Conservation (phyloP, 148 eudicot species). For the Fallopia convolvulus region DNA sequence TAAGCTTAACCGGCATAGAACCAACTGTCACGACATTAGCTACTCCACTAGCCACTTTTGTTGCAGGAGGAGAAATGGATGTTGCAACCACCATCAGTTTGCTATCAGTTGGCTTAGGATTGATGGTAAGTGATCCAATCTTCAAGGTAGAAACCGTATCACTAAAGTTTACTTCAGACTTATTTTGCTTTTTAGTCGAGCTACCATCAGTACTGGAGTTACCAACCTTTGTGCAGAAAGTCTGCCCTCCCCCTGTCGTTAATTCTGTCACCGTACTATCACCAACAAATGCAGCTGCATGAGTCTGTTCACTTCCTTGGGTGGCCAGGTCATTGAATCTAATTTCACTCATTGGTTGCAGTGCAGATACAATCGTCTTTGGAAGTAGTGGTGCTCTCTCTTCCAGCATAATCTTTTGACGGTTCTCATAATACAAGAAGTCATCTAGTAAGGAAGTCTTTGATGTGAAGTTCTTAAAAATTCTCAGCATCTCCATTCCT, state of each 20-base stretch:
- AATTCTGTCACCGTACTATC: conserved; percentile 20
- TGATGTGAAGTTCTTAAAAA: conserved; percentile 52
- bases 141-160: conserved; percentile 31
- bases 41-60: conserved; percentile 15
- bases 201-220: conserved; percentile 6
- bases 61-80: conserved; percentile 10
- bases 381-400: conserved; percentile 58
- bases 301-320: conserved; percentile 26
- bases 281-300: conserved; percentile 14
- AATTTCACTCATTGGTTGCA: conserved; percentile 35
- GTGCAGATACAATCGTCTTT: conserved; percentile 33
- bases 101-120: conserved; percentile 33
- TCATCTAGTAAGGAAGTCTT: conserved; percentile 90
- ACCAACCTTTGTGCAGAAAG: conserved; percentile 13
- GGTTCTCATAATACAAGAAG: conserved; percentile 85
- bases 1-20: conserved; percentile 66
- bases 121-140: conserved; percentile 55
- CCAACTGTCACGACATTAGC: conserved; percentile 61
- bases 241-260: conserved; percentile 10
- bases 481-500: conserved; percentile 85
- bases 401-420: conserved; percentile 77
- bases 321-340: conserved; percentile 17
- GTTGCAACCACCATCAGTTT: conserved; percentile 21
- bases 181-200: conserved; percentile 12
- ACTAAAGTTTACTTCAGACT: conserved; percentile 21